Evolutionary conservation across 2,329 filamentous ascomycete genomes (phyloP), one percentile per base, ranked within the genome.

Genomic region (Ceratocystis ficicola): DNA sequence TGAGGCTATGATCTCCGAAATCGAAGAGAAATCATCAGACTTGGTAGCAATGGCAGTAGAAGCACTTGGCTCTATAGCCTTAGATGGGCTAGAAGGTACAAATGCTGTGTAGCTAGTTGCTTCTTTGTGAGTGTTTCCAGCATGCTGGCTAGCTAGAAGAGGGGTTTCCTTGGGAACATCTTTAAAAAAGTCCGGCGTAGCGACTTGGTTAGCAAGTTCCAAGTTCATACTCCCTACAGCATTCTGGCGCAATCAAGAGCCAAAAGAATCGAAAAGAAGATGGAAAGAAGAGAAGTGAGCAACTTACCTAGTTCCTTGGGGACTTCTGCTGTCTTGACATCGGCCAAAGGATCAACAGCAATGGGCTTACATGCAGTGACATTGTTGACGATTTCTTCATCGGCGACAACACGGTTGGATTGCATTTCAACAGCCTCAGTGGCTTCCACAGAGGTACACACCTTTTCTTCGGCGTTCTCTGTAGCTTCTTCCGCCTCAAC

Each of bases 1-100:
- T 25, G 63, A 63, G 6, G 61, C 44, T 44, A 63, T 63, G 15
- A 63, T 63, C 10, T 63, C 61, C 8, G 61, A 63, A 15, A 63
- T 63, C 17, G 61, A 63, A 12, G 61, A 63, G 44, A 63, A 30
- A 6, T 63, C 61, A 22, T 8, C 41, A n/a, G 61, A 6, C 44
- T 63, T 63, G 1, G 25, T n/a, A 22, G 61, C 44, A 17, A 36
- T 48, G 15, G 41, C n/a, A 30, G 30, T 25, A 46, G 44, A 15
- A 8, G n/a, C n/a, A n/a, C 32, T 63, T 15, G 41, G n/a, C 20
- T 50, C 61, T 25, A 48, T n/a, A 30, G 17, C 41, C 41, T 63
- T 63, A 7, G 20, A 20, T 5, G 46, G 5, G 8, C 32, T 44
- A 41, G 48, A n/a, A 48, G 61, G 28, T 10, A 46, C 25, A 50